Evolutionary conservation across 2,329 filamentous ascomycete genomes (phyloP).

Genomic region (Teratosphaeria destructans): DNA sequence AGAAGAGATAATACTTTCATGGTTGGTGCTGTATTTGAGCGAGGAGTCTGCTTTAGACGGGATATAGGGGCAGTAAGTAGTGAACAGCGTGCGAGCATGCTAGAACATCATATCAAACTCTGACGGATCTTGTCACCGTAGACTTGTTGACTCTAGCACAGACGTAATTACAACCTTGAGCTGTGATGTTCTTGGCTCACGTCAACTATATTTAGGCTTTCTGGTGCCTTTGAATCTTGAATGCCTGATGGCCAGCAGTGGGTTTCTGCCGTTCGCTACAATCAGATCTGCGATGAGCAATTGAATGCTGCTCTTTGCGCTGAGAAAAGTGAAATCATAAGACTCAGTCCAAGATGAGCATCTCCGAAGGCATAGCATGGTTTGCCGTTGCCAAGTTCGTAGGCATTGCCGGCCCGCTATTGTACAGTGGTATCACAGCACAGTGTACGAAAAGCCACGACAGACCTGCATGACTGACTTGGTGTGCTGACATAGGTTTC

Average conservation of each 20-base stretch:
- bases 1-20: not conserved
- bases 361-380: not conserved
- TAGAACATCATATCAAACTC: not conserved
- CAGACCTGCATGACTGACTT: not conserved
- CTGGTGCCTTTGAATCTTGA: not conserved
- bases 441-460: conserved; percentile 8
- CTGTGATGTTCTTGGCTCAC: not conserved
- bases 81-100: not conserved
- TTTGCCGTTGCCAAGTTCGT: conserved; percentile 10
- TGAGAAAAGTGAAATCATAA: not conserved
- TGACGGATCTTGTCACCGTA: too few relatives aligned
- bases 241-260: not conserved
- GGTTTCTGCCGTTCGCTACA: not conserved
- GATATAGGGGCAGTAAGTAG: not conserved
- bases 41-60: not conserved
- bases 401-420: conserved; percentile 14
- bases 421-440: conserved; percentile 15
- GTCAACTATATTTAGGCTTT: not conserved
- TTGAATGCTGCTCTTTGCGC: not conserved
- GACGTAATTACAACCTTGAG: not conserved
- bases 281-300: not conserved
- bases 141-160: not conserved
- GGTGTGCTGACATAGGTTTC: conserved; percentile 7
- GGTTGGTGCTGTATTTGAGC: not conserved
- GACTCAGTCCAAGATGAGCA: not conserved